These are phyloP conservation scores for Reutealis trisperma DNA, from an alignment of 345 rosid species.

Conservation along the genomic window DNA sequence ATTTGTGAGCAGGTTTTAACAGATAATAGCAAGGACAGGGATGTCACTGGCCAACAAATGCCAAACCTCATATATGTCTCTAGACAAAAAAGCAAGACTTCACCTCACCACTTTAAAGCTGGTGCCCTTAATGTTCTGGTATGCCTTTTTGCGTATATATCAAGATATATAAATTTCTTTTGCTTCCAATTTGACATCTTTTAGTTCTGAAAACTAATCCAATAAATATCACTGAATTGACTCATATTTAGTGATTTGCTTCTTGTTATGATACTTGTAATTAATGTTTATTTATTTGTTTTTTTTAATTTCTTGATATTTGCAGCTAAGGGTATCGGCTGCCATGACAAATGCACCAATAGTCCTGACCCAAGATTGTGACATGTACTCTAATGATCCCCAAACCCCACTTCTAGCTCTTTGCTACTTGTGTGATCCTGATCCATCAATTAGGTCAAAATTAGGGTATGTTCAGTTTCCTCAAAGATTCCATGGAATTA, in stretches of 20 bases:
- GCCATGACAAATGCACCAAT: constrained; percentile 66
- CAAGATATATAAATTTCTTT: no score
- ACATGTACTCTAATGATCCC: constrained; percentile 76
- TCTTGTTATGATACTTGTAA: no score
- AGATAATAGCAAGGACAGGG: constrained; percentile 45
- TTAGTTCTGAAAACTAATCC: no score
- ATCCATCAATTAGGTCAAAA: constrained; percentile 3
- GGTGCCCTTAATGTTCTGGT: constrained; percentile 83
- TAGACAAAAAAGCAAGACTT: constrained; percentile 52
- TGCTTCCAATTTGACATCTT: no score
- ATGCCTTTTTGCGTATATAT: not conserved
- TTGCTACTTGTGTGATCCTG: constrained; percentile 51
- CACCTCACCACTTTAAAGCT: constrained; percentile 67
- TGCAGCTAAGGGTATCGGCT: constrained; percentile 71
- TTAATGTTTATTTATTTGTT: not conserved
- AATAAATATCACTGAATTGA: no score
- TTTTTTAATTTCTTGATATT: not conserved
- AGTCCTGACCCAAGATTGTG: constrained; percentile 71
- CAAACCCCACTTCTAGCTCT: constrained; percentile 46
- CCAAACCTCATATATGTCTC: constrained; percentile 72
- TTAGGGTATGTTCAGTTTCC: constrained; percentile 63
- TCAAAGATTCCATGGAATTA: constrained; percentile 57
- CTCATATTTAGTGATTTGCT: no score
- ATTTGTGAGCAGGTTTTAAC: constrained; percentile 44
- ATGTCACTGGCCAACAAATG: constrained; percentile 34